Conservation (phyloP, 805 yeast species). For the Ogataea thermomethanolica region DNA sequence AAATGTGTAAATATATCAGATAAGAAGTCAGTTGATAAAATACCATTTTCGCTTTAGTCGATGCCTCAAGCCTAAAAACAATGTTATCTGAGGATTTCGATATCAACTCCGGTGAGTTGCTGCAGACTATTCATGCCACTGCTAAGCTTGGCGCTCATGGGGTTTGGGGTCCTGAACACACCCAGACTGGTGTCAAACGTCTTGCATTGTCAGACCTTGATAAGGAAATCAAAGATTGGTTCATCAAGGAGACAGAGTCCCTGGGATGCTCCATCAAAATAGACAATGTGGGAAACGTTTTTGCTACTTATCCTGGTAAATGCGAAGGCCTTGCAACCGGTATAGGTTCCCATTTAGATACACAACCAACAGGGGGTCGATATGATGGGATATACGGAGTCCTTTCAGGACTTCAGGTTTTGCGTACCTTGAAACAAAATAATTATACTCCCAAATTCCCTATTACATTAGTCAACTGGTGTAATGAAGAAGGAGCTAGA, state of each 20-base stretch:
- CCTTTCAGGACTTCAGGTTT: slow-evolving; percentile 60
- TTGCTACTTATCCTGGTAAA: slow-evolving; percentile 61
- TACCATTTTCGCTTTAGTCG: too few relatives aligned
- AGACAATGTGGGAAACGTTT: slow-evolving; percentile 67
- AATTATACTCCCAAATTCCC: slow-evolving; percentile 60
- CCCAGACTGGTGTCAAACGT: slow-evolving; percentile 68
- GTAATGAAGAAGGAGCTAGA: slow-evolving; percentile 77
- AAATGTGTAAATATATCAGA: too few relatives aligned
- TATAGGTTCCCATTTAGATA: slow-evolving; percentile 71
- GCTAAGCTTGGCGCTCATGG: slow-evolving; percentile 57
- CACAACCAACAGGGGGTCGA: slow-evolving; percentile 77
- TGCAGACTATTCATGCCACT: slow-evolving; percentile 60
- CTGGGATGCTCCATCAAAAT: slow-evolving; percentile 57
- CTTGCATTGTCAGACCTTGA: slow-evolving; percentile 61
- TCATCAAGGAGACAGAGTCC: slow-evolving; percentile 45
- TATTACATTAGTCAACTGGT: slow-evolving; percentile 64
- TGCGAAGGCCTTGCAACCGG: slow-evolving; percentile 42
- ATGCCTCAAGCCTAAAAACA: background rate
- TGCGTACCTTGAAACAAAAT: slow-evolving; percentile 61
- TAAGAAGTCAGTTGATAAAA: too few relatives aligned
- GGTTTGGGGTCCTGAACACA: slow-evolving; percentile 52
- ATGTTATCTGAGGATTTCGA: slow-evolving; percentile 9
- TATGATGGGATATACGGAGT: slow-evolving; percentile 75
- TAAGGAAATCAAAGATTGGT: slow-evolving; percentile 65
- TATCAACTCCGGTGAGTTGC: slow-evolving; percentile 41